Base-by-base conservation (phyloP, 2,329 filamentous ascomycete genomes). In the Aspergillus intermedius region DNA sequence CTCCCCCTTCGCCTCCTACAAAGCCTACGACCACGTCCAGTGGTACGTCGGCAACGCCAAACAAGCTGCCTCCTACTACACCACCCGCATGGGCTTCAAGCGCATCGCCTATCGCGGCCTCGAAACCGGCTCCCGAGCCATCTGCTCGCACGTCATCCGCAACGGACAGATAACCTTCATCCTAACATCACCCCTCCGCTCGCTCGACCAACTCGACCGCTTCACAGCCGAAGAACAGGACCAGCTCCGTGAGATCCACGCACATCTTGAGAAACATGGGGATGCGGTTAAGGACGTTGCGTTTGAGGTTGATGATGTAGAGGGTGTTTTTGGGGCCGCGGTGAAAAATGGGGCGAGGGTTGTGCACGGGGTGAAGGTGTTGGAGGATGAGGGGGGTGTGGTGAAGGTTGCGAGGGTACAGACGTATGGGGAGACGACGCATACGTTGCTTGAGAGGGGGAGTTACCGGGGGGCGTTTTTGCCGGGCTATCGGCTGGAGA, bases 11-110 rank as follows among this genome's bases (percentile, higher is more conserved):
- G 61, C 63, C 44, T 67, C 64, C 53, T 72, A 95, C 74, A 81
- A 82, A 52, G 90, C 88, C 64, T 96, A 95, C 68, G 88, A 95
- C 72, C 88, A 95, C 70, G 81, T 95, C 49, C 91, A 89, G 58
- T 96, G 91, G 91, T 95, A 89, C 75, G 91, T 96, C 25, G 90
- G 91, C 65, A 97, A 97, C 66, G 91, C 91, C 60, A 96, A 96
- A 74, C 91, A 96, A 75, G 88, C 90, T 2, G 91, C 91, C 35
- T 80, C 86, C 12, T 96, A 88, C 74, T 96, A 95, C 73, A 84
- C 86, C 58, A 84, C 82, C 9, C 86, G 90, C 57, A 90, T 96
- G 75, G 91, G 89, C 48, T 95, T 96, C 75, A 76, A 81, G 61
- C 81, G 81, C 17, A 71, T 95, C 49, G 91, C 91, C 53, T 95